Evolutionary conservation across 225 moss, liverwort and hornwort genomes (phyloP), one percentile per base, ranked within the genome.

Genomic region (Asterella californica): DNA sequence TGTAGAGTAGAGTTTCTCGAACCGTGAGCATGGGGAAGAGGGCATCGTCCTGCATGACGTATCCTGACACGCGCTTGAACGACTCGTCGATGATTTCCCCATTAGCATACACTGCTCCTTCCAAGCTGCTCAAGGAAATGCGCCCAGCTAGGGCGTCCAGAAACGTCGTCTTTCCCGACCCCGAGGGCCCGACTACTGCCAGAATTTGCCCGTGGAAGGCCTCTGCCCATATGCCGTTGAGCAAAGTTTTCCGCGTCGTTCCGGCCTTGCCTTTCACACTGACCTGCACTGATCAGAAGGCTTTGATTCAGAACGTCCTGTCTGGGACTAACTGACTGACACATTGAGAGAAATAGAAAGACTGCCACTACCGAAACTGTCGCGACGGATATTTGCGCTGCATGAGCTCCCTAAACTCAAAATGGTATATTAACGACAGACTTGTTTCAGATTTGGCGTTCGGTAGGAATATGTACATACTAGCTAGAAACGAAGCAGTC

Each of bases 21-120:
- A 88, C 87, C 12, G 87, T 85, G 1, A 88, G 82, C 48, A 80
- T 75, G 5, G 87, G 87, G 48, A 88, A 88, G 34, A 88, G 81
- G 0, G 84, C 87, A 71, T 88, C 87, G 64, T 88, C 83, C 37
- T 88, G 87, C 87, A 85, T 78, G 34, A 88, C 87, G 61, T 88
- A 88, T 27, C 87, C 87, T 4, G 87, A 88, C n/a, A 85, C 80
- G 25, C 87, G 82, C n/a, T 83, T 85, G 85, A 88, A 88, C 2
- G 80, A 82, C 25, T 83, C 83, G 63, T 85, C 81, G 65, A 76
- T 85, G 11, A 38, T 57, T 22, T 85, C 87, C 48, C 83, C 85
- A 59, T 88, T 88, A 12, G 82, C 87, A 25, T 85, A 78, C 29
- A 88, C 84, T 0, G 80, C 85, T 30, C 87, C 87, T n/a, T 81